phyloP scores from a whole-genome alignment of 208 protist species.

The Trypanosoma rangeli region DNA sequence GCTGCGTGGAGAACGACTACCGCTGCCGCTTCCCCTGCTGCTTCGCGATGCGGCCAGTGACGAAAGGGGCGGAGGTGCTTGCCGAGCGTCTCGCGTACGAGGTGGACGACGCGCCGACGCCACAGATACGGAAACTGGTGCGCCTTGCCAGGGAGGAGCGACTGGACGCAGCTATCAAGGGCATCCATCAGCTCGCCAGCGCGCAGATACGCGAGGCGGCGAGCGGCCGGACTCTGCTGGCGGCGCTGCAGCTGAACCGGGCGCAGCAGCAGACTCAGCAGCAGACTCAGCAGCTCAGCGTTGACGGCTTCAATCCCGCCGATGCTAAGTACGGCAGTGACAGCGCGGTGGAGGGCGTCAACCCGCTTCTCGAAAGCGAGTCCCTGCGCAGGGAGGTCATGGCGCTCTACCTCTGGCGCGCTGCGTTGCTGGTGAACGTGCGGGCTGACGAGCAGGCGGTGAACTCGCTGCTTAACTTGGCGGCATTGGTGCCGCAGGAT shows the following conservation, averaged over 20 bases:
- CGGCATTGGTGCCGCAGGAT: conserved; percentile 32
- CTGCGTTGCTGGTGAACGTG: conserved; percentile 76
- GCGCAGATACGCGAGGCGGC: conserved; percentile 34
- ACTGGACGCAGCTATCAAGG: conserved; percentile 52
- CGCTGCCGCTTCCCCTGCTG: conserved; percentile 74
- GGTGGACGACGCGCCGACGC: conserved; percentile 51
- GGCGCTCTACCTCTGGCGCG: conserved; percentile 74
- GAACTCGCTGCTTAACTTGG: conserved; percentile 66
- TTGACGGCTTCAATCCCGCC: conserved; percentile 28
- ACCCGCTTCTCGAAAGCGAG: conserved; percentile 51
- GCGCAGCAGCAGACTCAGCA: conserved; percentile 9
- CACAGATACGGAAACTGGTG: conserved; percentile 49
- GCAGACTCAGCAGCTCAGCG: not conserved
- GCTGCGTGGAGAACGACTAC: conserved; percentile 52
- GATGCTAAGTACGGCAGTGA: conserved; percentile 36
- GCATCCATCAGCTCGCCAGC: conserved; percentile 51
- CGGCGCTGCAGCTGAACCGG: conserved; percentile 20
- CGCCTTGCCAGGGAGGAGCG: conserved; percentile 45
- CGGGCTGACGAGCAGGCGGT: conserved; percentile 69
- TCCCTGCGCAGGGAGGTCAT: conserved; percentile 55
- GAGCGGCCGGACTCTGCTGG: conserved; percentile 33
- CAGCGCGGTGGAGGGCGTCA: conserved; percentile 40
- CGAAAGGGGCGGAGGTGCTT: conserved; percentile 70
- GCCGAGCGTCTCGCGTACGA: conserved; percentile 64
- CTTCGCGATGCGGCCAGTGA: conserved; percentile 72